Percentiles rank a stretch among this genome's conserved stretches.
These are phyloP conservation scores for Sporothrix brunneoviolacea DNA, from an alignment of 2,329 filamentous ascomycete genomes.

Conservation along the genomic window DNA sequence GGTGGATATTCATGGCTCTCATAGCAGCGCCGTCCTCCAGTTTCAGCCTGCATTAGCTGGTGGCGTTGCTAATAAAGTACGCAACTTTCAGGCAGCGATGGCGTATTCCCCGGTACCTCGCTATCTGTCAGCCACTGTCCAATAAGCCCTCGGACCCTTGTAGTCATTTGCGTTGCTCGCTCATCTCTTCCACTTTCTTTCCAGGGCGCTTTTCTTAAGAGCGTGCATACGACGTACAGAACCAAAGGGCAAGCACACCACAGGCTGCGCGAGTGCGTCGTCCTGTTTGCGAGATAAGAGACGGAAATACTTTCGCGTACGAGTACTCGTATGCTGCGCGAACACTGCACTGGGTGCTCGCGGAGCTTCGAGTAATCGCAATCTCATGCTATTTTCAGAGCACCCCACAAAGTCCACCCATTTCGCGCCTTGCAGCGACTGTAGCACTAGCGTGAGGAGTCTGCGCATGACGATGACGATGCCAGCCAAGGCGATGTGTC, in stretches of 20 bases:
- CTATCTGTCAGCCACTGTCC: conserved; percentile 16
- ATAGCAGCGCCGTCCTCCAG: background rate
- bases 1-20: conserved; percentile 4
- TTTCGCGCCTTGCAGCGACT: background rate
- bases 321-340: too few relatives aligned
- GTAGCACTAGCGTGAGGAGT: background rate
- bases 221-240: too few relatives aligned
- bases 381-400: background rate
- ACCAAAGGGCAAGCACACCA: too few relatives aligned
- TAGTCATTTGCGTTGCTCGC: too few relatives aligned
- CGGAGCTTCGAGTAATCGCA: too few relatives aligned
- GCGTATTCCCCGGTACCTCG: conserved; percentile 6
- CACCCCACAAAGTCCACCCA: background rate
- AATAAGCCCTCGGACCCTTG: background rate
- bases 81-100: background rate
- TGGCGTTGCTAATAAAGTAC: background rate
- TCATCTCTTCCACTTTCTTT: background rate
- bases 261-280: too few relatives aligned
- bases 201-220: too few relatives aligned
- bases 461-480: background rate
- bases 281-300: too few relatives aligned
- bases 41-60: conserved; percentile 11
- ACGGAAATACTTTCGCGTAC: too few relatives aligned
- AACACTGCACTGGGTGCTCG: too few relatives aligned
- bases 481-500: background rate